Evolutionary conservation across 768 basidiomycete species (phyloP).

Genomic region (Pleurotus platypus): DNA sequence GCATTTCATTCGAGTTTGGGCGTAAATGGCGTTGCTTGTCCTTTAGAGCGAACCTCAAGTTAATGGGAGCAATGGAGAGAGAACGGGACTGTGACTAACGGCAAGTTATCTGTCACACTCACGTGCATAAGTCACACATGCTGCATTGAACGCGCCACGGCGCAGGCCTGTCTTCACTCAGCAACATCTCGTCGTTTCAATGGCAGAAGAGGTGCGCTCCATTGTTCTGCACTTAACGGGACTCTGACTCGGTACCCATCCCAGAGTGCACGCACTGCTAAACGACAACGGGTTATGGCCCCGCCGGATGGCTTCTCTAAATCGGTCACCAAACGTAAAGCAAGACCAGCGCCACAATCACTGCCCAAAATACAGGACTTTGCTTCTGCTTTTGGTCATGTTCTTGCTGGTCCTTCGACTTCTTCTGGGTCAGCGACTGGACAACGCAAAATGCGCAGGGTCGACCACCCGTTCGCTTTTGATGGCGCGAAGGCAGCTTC

Average conservation of each 20-base stretch:
- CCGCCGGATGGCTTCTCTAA: conserved; percentile 11
- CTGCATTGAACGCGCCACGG: too few relatives aligned
- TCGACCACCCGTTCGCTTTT: not conserved
- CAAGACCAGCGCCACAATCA: not conserved
- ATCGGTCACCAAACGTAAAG: not conserved
- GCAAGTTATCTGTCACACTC: too few relatives aligned
- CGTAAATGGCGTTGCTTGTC: too few relatives aligned
- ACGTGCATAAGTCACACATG: too few relatives aligned
- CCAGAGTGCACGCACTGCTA: not conserved
- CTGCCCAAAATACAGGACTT: conserved; percentile 5
- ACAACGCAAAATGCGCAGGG: not conserved
- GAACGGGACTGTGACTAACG: too few relatives aligned
- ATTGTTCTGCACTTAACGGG: too few relatives aligned
- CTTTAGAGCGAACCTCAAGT: too few relatives aligned
- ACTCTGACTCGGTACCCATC: not conserved
- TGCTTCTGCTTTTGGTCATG: conserved; percentile 7
- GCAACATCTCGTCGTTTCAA: too few relatives aligned
- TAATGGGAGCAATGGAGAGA: too few relatives aligned
- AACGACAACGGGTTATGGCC: conserved; percentile 7
- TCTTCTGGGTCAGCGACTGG: not conserved
- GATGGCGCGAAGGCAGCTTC: not conserved
- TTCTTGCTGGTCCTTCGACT: not conserved
- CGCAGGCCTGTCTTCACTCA: too few relatives aligned
- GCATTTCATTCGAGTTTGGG: too few relatives aligned
- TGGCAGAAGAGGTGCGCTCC: too few relatives aligned